Evolutionary conservation across 1,284 basidiomycete species (phyloP).

Genomic region (Cryptococcus maquisensis): DNA sequence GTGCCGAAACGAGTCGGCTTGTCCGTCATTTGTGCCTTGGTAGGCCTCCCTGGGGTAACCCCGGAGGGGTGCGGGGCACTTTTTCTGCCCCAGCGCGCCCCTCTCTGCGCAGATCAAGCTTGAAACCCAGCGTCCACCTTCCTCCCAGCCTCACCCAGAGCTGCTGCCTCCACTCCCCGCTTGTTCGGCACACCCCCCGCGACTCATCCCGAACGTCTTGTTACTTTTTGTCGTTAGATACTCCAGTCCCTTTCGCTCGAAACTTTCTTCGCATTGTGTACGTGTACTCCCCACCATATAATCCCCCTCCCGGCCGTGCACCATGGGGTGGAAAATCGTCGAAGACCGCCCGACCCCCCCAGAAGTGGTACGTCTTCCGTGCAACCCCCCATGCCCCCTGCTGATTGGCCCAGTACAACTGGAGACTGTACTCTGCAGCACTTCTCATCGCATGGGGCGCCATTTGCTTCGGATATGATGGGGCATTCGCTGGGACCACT

Average conservation of each 20-base stretch:
- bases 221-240: no score
- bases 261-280: background rate
- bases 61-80: no score
- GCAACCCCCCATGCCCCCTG: background rate
- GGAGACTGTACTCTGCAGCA: conserved; percentile 3
- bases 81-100: no score
- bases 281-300: background rate
- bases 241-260: background rate
- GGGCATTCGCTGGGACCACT: conserved; percentile 52
- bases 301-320: background rate
- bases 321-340: conserved; percentile 4
- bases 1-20: no score
- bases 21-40: no score
- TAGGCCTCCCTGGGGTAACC: no score
- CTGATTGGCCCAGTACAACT: conserved; percentile 2
- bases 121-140: no score
- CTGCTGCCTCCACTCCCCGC: no score
- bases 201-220: background rate
- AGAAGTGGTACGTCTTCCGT: background rate
- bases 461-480: conserved; percentile 41
- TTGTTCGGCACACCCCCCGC: background rate
- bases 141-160: no score
- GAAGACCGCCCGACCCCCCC: conserved; percentile 4
- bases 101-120: no score
- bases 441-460: conserved; percentile 2